Conservation (phyloP, 805 yeast species). For the Monosporozyma solicola region DNA sequence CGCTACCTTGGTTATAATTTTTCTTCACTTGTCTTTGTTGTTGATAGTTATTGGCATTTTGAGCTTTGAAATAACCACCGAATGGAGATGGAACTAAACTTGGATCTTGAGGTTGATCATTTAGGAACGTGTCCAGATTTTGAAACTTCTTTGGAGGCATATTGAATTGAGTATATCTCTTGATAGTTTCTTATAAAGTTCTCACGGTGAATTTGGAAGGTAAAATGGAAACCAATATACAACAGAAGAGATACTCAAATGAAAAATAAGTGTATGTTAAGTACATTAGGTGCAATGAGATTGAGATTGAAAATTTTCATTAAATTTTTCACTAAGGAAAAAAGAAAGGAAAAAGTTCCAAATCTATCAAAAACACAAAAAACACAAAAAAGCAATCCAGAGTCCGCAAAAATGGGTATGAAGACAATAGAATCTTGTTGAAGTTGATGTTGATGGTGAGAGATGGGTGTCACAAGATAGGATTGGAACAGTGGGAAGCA, state of each 20-base stretch:
- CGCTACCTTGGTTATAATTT: conserved; percentile 12
- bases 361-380: too few relatives aligned
- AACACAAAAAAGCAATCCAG: neutral
- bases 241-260: neutral
- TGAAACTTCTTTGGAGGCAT: conserved; percentile 27
- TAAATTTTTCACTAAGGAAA: neutral
- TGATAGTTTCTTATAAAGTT: neutral
- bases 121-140: conserved; percentile 23
- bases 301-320: neutral
- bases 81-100: conserved; percentile 25
- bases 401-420: neutral
- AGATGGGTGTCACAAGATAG: neutral
- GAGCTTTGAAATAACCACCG: conserved; percentile 27
- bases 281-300: neutral
- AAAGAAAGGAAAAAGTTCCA: neutral
- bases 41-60: conserved; percentile 11
- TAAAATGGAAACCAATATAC: too few relatives aligned
- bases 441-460: too few relatives aligned
- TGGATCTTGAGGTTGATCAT: conserved; percentile 25
- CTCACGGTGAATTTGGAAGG: neutral
- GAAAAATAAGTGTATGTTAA: neutral
- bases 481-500: neutral
- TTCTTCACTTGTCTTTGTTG: conserved; percentile 17
- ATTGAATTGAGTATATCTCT: neutral
- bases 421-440: neutral